Base-by-base conservation (phyloP, 495 filamentous ascomycete genomes). In the Tuber umbilicatum region DNA sequence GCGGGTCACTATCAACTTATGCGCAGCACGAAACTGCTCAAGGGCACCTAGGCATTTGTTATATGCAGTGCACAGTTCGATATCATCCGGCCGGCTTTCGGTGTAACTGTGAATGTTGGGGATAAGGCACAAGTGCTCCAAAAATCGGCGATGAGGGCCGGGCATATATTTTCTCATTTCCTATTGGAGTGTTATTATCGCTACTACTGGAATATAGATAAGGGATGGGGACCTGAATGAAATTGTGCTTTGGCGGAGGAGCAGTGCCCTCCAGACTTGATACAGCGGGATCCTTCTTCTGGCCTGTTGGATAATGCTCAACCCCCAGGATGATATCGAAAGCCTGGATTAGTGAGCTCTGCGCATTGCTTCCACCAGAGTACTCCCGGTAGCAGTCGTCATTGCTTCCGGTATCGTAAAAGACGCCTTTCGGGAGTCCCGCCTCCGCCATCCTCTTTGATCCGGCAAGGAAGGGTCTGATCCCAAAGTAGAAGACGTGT, bases 151-250 rank as follows among this genome's bases (percentile, higher is more conserved):
- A 80, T 99, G 95, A 0, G 92, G 88, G 2, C 93, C 93, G 6
- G 95, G 95, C 95, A 99, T 99, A 85, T 99, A 99, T 3, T 86
- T 87, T 70, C 94, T 92, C 95, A 99, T 99, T 73, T 97, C 95
- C 79, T 82, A 35, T 47, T 71, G 38, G 31, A 38, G 39, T 23
- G 73, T 82, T 60, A 83, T 67, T 68, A 71, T 40, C 67, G 47
- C 73, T 68, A 38, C 16, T 45, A 5, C 27, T 17, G 16, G 45
- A 40, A 47, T 39, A 23, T 41, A 64, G 9, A n/a, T 0, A 38
- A 60, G 70, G 23, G 39, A n/a, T 64, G 50, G 67, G 27, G 68
- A 82, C 81, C 78, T 91, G 89, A 82, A 98, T 93, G 86, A 99
- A 99, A 78, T 93, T 94, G 84, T 97, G 89, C 38, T 89, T 88